phyloP scores from a whole-genome alignment of 2,329 filamentous ascomycete genomes.

The Beauveria medogensis region DNA sequence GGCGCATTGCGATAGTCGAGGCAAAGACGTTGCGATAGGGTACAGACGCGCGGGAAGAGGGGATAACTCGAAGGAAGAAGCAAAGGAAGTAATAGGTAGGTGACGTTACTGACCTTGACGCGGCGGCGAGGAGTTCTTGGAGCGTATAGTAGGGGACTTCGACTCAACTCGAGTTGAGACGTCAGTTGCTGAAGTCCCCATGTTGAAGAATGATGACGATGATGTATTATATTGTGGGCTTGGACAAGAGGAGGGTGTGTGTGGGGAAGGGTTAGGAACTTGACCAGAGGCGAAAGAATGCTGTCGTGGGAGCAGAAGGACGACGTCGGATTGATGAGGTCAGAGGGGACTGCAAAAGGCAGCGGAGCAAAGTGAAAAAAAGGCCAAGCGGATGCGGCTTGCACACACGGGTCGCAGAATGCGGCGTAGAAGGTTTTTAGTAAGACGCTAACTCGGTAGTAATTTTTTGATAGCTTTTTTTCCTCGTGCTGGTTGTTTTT shows the following conservation, averaged over 20 bases:
- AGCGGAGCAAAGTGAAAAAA: not conserved
- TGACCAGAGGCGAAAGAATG: constrained; percentile 5
- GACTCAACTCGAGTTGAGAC: constrained; percentile 33
- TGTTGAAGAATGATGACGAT: constrained; percentile 32
- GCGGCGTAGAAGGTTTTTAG: not conserved
- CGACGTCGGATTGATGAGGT: constrained; percentile 29
- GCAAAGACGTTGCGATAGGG: constrained; percentile 12
- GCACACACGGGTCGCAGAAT: constrained; percentile 1
- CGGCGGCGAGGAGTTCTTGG: constrained; percentile 32
- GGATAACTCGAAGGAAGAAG: not conserved
- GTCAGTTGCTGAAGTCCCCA: constrained; percentile 37
- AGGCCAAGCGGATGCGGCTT: not conserved
- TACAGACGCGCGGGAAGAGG: constrained; percentile 14
- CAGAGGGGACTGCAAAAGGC: constrained; percentile 21
- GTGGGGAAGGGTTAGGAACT: constrained; percentile 19
- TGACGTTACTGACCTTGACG: constrained; percentile 32
- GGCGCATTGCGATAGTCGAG: constrained; percentile 12
- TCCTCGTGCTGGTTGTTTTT: not conserved
- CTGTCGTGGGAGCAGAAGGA: constrained; percentile 15
- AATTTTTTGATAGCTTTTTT: not conserved
- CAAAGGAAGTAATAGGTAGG: not conserved
- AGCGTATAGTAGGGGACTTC: constrained; percentile 42
- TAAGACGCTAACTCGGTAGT: not conserved
- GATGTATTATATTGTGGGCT: constrained; percentile 33
- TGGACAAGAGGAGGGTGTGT: constrained; percentile 19